These are phyloP conservation scores for Sporisorium sorghi DNA, from an alignment of 1,284 basidiomycete genomes.

Conservation along the genomic window DNA sequence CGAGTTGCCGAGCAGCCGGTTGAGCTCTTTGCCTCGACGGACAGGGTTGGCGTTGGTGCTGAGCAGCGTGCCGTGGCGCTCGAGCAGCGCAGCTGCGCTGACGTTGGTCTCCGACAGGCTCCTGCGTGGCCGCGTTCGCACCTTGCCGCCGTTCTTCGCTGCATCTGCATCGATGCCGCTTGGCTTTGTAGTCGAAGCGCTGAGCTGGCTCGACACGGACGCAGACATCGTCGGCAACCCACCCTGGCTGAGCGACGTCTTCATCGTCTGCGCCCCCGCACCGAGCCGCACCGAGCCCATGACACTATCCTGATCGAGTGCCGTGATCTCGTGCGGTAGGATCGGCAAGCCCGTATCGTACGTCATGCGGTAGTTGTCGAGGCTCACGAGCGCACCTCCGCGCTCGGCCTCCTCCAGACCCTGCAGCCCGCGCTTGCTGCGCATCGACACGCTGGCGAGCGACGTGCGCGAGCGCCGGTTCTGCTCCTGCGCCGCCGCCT, in stretches of 20 bases:
- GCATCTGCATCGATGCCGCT: neutral
- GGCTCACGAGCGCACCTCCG: constrained; percentile 55
- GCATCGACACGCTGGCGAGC: constrained; percentile 47
- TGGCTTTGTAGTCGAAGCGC: constrained; percentile 2
- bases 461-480: constrained; percentile 40
- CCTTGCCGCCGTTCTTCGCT: constrained; percentile 13
- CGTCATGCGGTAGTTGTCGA: constrained; percentile 46
- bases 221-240: constrained; percentile 2
- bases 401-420: constrained; percentile 57
- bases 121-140: constrained; percentile 33
- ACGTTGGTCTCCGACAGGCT: constrained; percentile 42
- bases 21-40: constrained; percentile 57
- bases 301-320: constrained; percentile 56
- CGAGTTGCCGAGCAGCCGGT: constrained; percentile 54
- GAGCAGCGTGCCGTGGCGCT: constrained; percentile 58
- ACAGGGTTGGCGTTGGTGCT: constrained; percentile 55
- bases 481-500: constrained; percentile 35
- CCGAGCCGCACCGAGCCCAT: constrained; percentile 40
- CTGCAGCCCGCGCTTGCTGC: constrained; percentile 47
- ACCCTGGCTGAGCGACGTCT: constrained; percentile 21
- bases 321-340: constrained; percentile 46
- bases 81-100: constrained; percentile 32
- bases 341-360: constrained; percentile 53
- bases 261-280: constrained; percentile 22
- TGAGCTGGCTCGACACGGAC: constrained; percentile 12